Conservation (phyloP, 139 green algal species). For the Limnomonas spitsbergensis region DNA sequence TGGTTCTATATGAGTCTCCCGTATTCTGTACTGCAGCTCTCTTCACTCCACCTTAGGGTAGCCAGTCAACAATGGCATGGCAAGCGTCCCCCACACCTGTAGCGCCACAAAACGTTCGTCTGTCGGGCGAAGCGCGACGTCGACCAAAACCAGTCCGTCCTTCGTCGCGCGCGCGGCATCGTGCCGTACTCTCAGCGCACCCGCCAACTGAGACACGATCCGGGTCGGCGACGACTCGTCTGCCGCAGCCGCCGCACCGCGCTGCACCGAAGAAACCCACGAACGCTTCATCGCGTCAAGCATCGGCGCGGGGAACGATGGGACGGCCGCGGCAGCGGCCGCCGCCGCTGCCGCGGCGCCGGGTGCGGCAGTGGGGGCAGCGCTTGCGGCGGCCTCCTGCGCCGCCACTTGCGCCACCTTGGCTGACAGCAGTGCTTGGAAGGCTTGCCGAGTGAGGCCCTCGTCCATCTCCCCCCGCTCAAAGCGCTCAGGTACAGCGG, state of each 20-base stretch:
- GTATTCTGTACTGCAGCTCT: too few relatives aligned
- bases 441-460: constrained; percentile 21
- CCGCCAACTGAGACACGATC: background rate
- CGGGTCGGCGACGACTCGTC: background rate
- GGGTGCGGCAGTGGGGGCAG: background rate
- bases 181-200: background rate
- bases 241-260: background rate
- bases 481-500: constrained; percentile 24
- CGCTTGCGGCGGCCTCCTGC: background rate
- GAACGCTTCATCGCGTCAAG: constrained; percentile 27
- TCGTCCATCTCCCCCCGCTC: constrained; percentile 7
- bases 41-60: too few relatives aligned
- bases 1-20: too few relatives aligned
- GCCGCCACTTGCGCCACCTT: background rate
- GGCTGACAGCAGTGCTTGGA: constrained; percentile 23
- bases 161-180: constrained; percentile 17
- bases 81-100: constrained; percentile 22
- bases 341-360: too few relatives aligned
- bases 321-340: background rate
- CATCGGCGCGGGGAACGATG: constrained; percentile 17
- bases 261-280: constrained; percentile 15
- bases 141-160: constrained; percentile 27
- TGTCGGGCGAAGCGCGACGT: constrained; percentile 26
- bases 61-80: too few relatives aligned
- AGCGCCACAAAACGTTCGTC: constrained; percentile 22